Base-by-base conservation (phyloP, 2,329 filamentous ascomycete species). In the Colletotrichum navitas region DNA sequence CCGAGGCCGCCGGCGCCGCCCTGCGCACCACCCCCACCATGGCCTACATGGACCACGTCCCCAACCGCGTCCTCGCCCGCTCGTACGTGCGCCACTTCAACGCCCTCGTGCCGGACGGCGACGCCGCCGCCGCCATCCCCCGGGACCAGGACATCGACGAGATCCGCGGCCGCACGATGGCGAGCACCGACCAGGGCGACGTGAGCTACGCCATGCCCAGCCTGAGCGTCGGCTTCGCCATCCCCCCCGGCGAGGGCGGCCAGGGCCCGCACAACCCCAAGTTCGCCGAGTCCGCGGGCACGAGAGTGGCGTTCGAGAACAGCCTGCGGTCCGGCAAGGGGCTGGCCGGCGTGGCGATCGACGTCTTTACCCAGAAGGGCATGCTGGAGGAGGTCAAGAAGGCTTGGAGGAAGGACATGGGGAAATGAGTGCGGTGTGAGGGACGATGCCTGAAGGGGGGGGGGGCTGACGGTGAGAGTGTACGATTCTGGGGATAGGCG, bases 101-200 rank as follows among this genome's bases (percentile, higher is more conserved):
- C 76, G 75, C 58, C 45, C 81, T 82, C 83, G 73, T 71, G 49
- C 79, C 75, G 52, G 76, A 26, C 63, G 65, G 69, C 11, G 73
- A 68, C 63, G 64, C 68, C 10, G 73, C 68, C n/a, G 59, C 69
- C 1, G 60, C 68, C 14, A 83, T 82, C 73, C 77, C 80, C 0
- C 72, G 73, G 1, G 79, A 83, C 39, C 80, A 80, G 14, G 82
- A 84, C 3, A 60, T 83, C 8, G 85, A 86, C 67, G 78, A 82
- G 63, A 77, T 82, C 12, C 75, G 78, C 5, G 84, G 84, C 0
- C 76, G 79, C 32, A 85, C 83, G n/a, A 83, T 81, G 75, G 88
- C 88, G 5, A 88, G 86, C 73, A 89, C 87, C 0, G 89, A 91
- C 75, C 87, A 90, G 78, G 89, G 89, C 0, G 84, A 91, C 72